Evolutionary conservation across 2,329 filamentous ascomycete species (phyloP).

Genomic region (Colletotrichum gloeosporioides): DNA sequence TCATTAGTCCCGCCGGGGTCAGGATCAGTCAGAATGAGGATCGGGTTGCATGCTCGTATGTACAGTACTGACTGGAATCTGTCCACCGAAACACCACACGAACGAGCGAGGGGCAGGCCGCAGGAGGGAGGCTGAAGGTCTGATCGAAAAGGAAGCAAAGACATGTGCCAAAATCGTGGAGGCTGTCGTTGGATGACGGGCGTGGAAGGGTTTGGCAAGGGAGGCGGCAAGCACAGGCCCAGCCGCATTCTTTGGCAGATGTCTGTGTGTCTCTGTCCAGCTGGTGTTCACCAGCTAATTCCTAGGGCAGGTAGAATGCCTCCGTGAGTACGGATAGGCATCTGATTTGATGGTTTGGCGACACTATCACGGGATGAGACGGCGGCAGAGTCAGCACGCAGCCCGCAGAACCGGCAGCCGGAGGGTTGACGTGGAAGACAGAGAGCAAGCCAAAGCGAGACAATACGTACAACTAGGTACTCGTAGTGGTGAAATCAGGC

Average conservation of each 20-base stretch:
- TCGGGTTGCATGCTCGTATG: no score
- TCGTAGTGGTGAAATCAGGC: no score
- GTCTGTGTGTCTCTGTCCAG: neutral
- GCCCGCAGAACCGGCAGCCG: neutral
- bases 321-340: neutral
- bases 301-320: neutral
- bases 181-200: neutral
- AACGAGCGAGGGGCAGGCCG: no score
- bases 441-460: slow-evolving; percentile 5
- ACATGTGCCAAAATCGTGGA: neutral
- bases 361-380: neutral
- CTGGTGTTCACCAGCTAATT: neutral
- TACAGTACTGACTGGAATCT: neutral
- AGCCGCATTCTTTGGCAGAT: neutral
- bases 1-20: no score
- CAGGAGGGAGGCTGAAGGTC: neutral
- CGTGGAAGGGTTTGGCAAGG: neutral
- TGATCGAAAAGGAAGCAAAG: neutral
- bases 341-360: neutral
- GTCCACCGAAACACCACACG: neutral
- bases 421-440: slow-evolving; percentile 1
- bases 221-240: neutral
- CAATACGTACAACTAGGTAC: neutral
- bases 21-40: no score
- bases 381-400: neutral